Base-by-base conservation (phyloP, 176 grass and related monocot species). In the Eleusine coracana region DNA sequence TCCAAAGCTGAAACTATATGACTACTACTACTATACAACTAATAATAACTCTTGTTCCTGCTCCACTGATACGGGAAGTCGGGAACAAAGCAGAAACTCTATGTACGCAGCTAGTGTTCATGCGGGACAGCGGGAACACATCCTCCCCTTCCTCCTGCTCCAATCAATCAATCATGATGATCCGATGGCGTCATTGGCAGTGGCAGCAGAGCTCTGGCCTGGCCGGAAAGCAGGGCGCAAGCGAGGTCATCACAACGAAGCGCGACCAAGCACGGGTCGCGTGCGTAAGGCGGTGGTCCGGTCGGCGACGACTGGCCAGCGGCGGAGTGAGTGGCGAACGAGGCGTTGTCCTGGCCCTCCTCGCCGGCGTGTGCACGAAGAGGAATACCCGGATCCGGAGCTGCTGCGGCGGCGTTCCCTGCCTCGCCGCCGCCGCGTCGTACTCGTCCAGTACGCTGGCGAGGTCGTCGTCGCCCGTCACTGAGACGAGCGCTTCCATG, bases 321-420 rank as follows among this genome's bases (percentile, higher is more conserved):
- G 48, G 80, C 52, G 52, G 45, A 18, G 84, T 75, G 17, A 60
- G 56, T 0, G 82, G 78, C 4, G 86, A 52, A 12, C 58, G 84
- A 15, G 29, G 25, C 8, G 73, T 83, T 40, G 73, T 83, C 50
- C 74, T 85, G 25, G 14, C 9, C 11, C 44, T 3, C 25, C 10
- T 13, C 6, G 44, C 12, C 45, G 45, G 70, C 7, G 75, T 79
- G 59, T 84, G 42, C 31, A 8, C 10, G 44, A 46, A 12, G 44
- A 92, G 83, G 81, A 89, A 89, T 18, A 80, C 78, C 0, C 90
- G 86, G 79, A 92, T 77, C 70, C 89, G 89, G 56, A 86, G 54
- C 18, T 70, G 75, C 8, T 66, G 44, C 40, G 4, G 40, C 7
- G 40, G 44, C 44, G 44, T 80, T 7, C 83, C 78, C 3, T 81